phyloP scores from a whole-genome alignment of 768 basidiomycete species.

The Boletus eberwhitei region DNA sequence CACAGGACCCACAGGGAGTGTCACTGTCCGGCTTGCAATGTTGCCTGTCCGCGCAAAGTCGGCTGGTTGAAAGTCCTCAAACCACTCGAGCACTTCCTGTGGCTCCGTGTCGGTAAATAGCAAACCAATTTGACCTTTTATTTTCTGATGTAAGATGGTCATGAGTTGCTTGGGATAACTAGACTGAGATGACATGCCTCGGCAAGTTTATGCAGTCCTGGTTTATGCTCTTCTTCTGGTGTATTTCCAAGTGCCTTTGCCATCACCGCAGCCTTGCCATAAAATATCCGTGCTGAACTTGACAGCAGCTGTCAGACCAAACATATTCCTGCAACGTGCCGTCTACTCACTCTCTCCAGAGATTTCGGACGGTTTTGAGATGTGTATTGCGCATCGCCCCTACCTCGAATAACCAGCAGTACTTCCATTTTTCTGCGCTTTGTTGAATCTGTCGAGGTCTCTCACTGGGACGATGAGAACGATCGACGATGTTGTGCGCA shows the following conservation, averaged over 20 bases:
- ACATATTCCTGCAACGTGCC: not conserved
- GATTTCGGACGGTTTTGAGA: constrained; percentile 86
- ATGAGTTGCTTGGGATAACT: constrained; percentile 5
- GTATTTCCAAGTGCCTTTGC: constrained; percentile 91
- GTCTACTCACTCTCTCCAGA: constrained; percentile 83
- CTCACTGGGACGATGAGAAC: constrained; percentile 4
- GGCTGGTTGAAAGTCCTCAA: constrained; percentile 80
- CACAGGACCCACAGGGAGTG: constrained; percentile 80
- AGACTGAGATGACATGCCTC: constrained; percentile 49
- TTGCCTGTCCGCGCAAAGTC: constrained; percentile 93
- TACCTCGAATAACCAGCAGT: constrained; percentile 94
- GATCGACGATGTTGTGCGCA: constrained; percentile 33
- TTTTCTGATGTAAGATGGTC: constrained; percentile 52
- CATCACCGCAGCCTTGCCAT: constrained; percentile 87
- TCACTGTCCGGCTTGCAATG: constrained; percentile 66
- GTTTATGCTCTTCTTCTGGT: constrained; percentile 78
- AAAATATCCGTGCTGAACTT: constrained; percentile 80
- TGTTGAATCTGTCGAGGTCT: constrained; percentile 65
- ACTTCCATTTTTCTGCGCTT: constrained; percentile 85
- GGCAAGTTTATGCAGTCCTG: constrained; percentile 76
- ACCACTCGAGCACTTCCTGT: constrained; percentile 93
- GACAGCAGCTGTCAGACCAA: constrained; percentile 4
- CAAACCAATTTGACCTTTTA: constrained; percentile 93
- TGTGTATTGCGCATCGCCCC: constrained; percentile 95
- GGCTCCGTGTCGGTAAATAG: constrained; percentile 89